Conservation (phyloP, 1,284 basidiomycete species). For the Cerrena zonata region DNA sequence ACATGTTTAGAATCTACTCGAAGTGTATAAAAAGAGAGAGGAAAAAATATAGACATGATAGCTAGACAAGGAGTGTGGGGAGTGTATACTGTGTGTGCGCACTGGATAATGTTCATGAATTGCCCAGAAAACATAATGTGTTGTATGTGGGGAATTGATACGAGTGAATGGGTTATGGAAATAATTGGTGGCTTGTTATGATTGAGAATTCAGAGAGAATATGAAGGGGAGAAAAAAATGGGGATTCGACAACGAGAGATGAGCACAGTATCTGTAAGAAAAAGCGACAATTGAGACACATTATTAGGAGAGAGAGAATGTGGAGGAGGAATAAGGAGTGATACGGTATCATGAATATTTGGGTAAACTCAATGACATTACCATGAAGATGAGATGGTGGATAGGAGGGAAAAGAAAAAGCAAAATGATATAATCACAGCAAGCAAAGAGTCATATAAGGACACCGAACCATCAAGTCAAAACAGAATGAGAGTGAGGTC, state of each 20-base stretch:
- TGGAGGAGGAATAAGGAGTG: conserved; percentile 25
- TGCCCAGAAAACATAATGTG: background rate
- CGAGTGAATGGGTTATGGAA: background rate
- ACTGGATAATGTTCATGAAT: conserved; percentile 12
- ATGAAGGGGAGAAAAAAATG: too few relatives aligned
- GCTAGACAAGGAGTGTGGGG: conserved; percentile 13
- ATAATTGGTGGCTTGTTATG: conserved; percentile 1
- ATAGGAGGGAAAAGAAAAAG: too few relatives aligned
- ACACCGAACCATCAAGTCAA: background rate
- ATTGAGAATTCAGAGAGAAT: too few relatives aligned
- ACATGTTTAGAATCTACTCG: conserved; percentile 21
- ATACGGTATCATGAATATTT: conserved; percentile 31
- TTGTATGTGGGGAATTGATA: conserved; percentile 5
- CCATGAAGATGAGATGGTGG: conserved; percentile 1
- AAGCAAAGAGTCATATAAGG: background rate
- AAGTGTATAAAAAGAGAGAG: too few relatives aligned
- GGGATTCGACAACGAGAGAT: background rate
- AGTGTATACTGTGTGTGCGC: conserved; percentile 10
- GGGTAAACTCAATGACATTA: conserved; percentile 14
- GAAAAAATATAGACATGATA: conserved; percentile 12
- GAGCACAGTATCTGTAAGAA: conserved; percentile 9
- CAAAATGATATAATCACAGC: background rate
- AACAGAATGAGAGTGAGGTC: conserved; percentile 2
- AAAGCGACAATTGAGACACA: conserved; percentile 7
- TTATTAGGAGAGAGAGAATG: conserved; percentile 17